phyloP scores from a whole-genome alignment of 1,284 basidiomycete species.

The Agaricales sp. region DNA sequence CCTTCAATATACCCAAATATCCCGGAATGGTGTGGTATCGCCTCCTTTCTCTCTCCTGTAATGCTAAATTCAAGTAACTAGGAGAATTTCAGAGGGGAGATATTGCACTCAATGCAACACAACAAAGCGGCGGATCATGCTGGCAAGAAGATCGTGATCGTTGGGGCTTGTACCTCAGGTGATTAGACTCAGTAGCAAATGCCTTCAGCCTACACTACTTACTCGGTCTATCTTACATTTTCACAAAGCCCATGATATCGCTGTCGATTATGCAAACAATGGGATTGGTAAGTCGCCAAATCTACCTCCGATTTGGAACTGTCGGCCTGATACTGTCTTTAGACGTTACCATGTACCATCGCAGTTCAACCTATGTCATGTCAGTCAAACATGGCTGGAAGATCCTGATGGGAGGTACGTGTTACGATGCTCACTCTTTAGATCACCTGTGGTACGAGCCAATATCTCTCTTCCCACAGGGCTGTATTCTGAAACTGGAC shows the following conservation, averaged over 20 bases:
- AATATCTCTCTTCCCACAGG: no score
- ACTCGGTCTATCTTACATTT: no score
- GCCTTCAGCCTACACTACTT: no score
- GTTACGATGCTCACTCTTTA: no score
- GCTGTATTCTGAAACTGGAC: conserved; percentile 38
- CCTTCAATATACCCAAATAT: conserved; percentile 30
- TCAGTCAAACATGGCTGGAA: conserved; percentile 1
- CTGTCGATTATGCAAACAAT: conserved; percentile 12
- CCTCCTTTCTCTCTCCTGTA: no score
- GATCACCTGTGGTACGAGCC: no score
- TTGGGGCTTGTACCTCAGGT: conserved; percentile 41
- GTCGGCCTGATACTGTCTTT: not conserved
- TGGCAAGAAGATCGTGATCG: conserved; percentile 37
- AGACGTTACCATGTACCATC: conserved; percentile 22
- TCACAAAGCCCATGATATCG: conserved; percentile 11
- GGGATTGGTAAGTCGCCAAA: conserved; percentile 10
- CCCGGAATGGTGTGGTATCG: conserved; percentile 20
- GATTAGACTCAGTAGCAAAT: no score
- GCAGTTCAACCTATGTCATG: conserved; percentile 29
- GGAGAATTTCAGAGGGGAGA: conserved; percentile 31
- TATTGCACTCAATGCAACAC: conserved; percentile 35
- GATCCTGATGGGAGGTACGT: conserved; percentile 12
- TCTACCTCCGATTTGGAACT: no score
- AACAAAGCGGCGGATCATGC: conserved; percentile 27
- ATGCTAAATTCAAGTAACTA: no score